Evolutionary conservation across 371 early-diverging fungal genomes (phyloP), one percentile per base, ranked within the genome.

Genomic region (Actinomortierella ambigua): DNA sequence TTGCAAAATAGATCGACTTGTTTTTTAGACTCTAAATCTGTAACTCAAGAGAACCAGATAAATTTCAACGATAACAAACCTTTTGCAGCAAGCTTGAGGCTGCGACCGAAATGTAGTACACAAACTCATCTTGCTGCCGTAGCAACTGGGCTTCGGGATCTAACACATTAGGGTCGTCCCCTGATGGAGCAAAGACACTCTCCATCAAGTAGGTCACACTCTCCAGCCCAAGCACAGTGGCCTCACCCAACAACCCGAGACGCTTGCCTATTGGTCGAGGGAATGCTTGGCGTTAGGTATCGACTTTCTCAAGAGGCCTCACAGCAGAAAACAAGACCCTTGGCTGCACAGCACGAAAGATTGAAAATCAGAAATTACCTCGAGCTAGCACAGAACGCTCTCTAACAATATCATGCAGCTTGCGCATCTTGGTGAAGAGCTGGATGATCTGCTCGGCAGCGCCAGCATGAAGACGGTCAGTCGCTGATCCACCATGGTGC

Each of bases 361-460:
- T 34, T 34, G 34, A 34, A 34, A 34, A 34, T 11, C 34, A 7
- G 17, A 3, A 18, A 46, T 28, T 58, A 73, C 75, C 68, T 57
- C 75, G 58, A 17, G 59, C 51, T 49, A 63, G 56, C 15, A 59
- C 48, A 13, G 60, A 60, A 22, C 59, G 62, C 26, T 73, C 75
- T 11, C 63, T 63, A 22, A 73, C 75, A 50, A 73, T 73, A n/a
- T 73, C 75, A 13, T 67, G 68, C n/a, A 73, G 53, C 34, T 67
- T 73, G 47, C 54, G 57, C 68, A 73, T 73, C 47, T 73, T 73
- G n/a, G 63, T 61, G 48, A 73, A 73, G 22, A 73, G 58, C 5
- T 67, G 57, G 20, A 73, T 44, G n/a, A 67, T 63, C n/a, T 60
- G 20, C 9, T 73, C 75, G 2, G 63, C 51, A 2, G 64, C 66